Conservation (phyloP, 2,329 filamentous ascomycete genomes). For the Penicillium corylophilum region DNA sequence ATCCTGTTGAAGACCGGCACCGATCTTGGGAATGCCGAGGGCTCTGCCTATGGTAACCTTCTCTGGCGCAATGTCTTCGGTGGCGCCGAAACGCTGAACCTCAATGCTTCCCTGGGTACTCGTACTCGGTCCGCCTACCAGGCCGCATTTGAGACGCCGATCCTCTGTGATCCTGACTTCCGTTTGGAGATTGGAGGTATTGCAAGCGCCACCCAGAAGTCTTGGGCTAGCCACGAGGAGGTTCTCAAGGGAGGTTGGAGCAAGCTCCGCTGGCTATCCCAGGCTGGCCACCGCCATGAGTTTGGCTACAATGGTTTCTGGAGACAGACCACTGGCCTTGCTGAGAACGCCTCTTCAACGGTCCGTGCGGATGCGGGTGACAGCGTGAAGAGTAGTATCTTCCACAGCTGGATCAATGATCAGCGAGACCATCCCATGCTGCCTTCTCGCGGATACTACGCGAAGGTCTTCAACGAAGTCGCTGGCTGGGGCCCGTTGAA, state of each 20-base stretch:
- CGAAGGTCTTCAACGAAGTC: slow-evolving; percentile 77
- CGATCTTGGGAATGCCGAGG: slow-evolving; percentile 89
- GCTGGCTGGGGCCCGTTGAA: slow-evolving; percentile 80
- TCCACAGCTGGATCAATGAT: slow-evolving; percentile 78
- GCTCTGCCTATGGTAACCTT: slow-evolving; percentile 85
- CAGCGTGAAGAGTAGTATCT: slow-evolving; percentile 81
- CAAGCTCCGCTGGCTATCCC: slow-evolving; percentile 72
- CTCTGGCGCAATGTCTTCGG: slow-evolving; percentile 91
- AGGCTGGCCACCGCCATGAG: slow-evolving; percentile 68
- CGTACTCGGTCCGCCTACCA: slow-evolving; percentile 90
- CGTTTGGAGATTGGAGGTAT: slow-evolving; percentile 76
- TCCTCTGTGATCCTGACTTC: slow-evolving; percentile 80
- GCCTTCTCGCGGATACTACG: slow-evolving; percentile 75
- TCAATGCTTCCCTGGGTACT: slow-evolving; percentile 86
- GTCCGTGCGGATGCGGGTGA: slow-evolving; percentile 85
- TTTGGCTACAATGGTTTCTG: slow-evolving; percentile 78
- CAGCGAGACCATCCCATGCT: slow-evolving; percentile 80
- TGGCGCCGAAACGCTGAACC: slow-evolving; percentile 82
- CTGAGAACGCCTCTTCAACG: slow-evolving; percentile 72
- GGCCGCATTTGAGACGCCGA: slow-evolving; percentile 76
- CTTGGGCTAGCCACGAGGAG: slow-evolving; percentile 94
- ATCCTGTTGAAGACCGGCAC: slow-evolving; percentile 92
- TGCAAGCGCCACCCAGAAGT: slow-evolving; percentile 80
- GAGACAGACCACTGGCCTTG: slow-evolving; percentile 83
- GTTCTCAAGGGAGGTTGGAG: slow-evolving; percentile 73